Evolutionary conservation across 1,284 basidiomycete species (phyloP), one percentile per base, ranked within the genome.

Genomic region (Fistulina hepatica): DNA sequence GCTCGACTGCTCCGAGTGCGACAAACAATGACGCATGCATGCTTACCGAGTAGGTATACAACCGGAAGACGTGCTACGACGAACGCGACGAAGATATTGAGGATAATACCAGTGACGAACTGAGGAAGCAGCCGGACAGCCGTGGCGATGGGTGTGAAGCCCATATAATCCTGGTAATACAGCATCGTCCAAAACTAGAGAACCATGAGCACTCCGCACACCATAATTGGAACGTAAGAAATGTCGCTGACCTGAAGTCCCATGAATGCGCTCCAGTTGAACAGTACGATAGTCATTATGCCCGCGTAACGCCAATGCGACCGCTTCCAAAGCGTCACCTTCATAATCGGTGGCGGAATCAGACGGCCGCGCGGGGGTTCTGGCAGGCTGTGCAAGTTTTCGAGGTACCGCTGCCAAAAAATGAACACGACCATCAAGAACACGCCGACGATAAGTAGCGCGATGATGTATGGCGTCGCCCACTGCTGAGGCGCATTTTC

Each of bases 101-200:
- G 83, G 4, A 76, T 34, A n/a, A 78, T 48, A 7, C 88, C 88
- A 5, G 70, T 72, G 16, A 89, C 56, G 9, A 74, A 72, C 71
- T 83, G 84, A 0, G 90, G 91, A 2, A 93, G 49, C 47, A 92
- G 67, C 10, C 83, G 75, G 17, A 91, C 51, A 58, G 89, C 85
- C 1, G 85, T 80, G 10, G 69, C 63, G 20, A 92, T 61, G 1
- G 81, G 69, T 4, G 58, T 60, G 23, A 74, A 54, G 2, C 56
- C 50, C 39, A 63, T 47, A 49, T 75, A 84, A 38, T 74, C 65
- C 48, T 85, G 80, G 50, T 82, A 85, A 50, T 74, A 84, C 4
- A 84, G 50, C 72, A n/a, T n/a, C n/a, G n/a, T n/a, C n/a, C n/a
- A n/a, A n/a, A n/a, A n/a, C n/a, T n/a, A n/a, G n/a, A n/a, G n/a